A percentile compares a stretch with the other conserved stretches of the same genome.
Conservation (phyloP, 2,329 filamentous ascomycete species). For the Dichotomopilus funicola region DNA sequence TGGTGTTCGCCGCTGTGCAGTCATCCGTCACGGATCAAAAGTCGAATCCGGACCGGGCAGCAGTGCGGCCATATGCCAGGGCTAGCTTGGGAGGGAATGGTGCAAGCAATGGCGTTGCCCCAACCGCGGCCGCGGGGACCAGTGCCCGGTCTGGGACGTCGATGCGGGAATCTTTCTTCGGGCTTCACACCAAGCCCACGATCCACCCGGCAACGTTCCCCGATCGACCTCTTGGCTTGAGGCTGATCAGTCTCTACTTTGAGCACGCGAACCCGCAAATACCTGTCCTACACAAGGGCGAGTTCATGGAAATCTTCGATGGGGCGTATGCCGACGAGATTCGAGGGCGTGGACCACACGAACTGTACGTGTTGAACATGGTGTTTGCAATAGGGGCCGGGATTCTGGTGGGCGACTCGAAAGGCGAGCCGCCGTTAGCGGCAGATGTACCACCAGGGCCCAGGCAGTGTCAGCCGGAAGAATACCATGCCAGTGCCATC, state of each 20-base stretch:
- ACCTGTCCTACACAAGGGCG: constrained; percentile 78
- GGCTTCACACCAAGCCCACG: constrained; percentile 83
- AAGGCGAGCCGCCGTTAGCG: constrained; percentile 21
- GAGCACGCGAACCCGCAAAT: constrained; percentile 96
- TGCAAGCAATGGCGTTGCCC: constrained; percentile 27
- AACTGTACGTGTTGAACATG: constrained; percentile 93
- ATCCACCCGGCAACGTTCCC: constrained; percentile 84
- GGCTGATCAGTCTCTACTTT: constrained; percentile 79
- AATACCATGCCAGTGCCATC: constrained; percentile 93
- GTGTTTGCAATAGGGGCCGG: constrained; percentile 94
- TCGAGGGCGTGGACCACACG: constrained; percentile 62
- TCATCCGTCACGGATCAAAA: constrained; percentile 57
- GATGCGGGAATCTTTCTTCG: constrained; percentile 95
- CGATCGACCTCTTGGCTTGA: constrained; percentile 62
- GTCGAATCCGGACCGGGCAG: constrained; percentile 60
- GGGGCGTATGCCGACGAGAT: constrained; percentile 66
- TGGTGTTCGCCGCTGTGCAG: constrained; percentile 91
- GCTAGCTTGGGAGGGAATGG: constrained; percentile 29
- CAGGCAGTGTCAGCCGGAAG: constrained; percentile 70
- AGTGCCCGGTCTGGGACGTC: constrained; percentile 62
- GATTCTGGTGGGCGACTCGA: constrained; percentile 70
- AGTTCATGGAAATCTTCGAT: constrained; percentile 86
- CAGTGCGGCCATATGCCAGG: constrained; percentile 49
- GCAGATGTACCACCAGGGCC: constrained; percentile 18
- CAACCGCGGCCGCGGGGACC: constrained; percentile 33